Evolutionary conservation across 2,329 filamentous ascomycete genomes (phyloP), one percentile per base, ranked within the genome.

Genomic region (Fusarium paranaense): DNA sequence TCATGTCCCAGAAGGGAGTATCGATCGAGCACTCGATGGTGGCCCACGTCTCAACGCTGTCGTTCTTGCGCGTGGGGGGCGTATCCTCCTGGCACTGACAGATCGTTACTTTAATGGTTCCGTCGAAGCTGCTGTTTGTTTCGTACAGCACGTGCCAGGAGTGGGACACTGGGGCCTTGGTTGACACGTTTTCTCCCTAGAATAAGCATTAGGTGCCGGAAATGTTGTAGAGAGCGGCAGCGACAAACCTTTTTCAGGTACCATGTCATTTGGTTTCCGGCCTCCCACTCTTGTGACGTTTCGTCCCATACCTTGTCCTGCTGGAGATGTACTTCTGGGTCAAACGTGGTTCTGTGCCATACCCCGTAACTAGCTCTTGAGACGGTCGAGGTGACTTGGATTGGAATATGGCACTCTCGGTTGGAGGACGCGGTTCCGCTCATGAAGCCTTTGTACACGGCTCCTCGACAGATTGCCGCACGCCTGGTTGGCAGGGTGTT

Each of bases 261-360:
- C 22, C 22, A 47, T 18, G 1, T 6, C 2, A 47, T 18, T 47
- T 47, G 42, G 14, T 47, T 47, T 4, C 3, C 14, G 5, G 42
- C 42, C 42, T 1, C 2, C 42, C 42, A 47, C 42, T 25, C 14
- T 6, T 47, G 14, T 47, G 7, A 14, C 5, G 8, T 8, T 27
- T 47, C 2, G 42, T 25, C 5, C 42, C 42, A 47, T 27, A 18
- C 1, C 22, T 6, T 47, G 42, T 47, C 42, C 8, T 47, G 22
- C 22, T 47, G 8, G 5, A 47, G 42, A 14, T 47, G 42, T 16
- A 47, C 22, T 5, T 16, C 11, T 47, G 22, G 14, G 42, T 47
- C 8, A 10, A 47, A 47, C 2, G 22, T 0, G 6, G 1, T 1
- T 3, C 5, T 9, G 42, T 25, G 14, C 3, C 2, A 2, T 25